These are phyloP conservation scores for Aspergillus mulundensis DNA, from an alignment of 495 filamentous ascomycete genomes.

Conservation along the genomic window DNA sequence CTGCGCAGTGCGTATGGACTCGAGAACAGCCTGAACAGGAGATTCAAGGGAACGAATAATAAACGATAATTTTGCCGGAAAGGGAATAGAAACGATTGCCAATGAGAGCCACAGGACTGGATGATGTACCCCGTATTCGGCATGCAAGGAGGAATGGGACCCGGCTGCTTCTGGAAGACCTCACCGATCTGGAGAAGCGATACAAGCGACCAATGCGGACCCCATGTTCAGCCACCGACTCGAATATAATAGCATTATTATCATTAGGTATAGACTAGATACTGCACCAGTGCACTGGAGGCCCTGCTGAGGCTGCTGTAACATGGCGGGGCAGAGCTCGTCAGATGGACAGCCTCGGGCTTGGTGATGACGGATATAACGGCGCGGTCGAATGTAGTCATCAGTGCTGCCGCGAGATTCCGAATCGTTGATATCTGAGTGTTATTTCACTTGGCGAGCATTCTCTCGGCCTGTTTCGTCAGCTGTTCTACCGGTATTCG, in stretches of 20 bases:
- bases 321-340: not conserved
- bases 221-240: not conserved
- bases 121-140: conserved; percentile 1
- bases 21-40: no score
- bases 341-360: not conserved
- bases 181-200: conserved; percentile 11
- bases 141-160: conserved; percentile 4
- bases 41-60: not conserved
- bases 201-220: not conserved
- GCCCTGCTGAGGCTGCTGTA: not conserved
- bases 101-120: not conserved
- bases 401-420: conserved; percentile 14
- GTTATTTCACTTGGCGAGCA: conserved; percentile 4
- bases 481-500: not conserved
- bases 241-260: not conserved
- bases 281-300: not conserved
- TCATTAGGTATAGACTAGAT: not conserved
- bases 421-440: conserved; percentile 1
- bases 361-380: not conserved
- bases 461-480: not conserved
- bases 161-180: conserved; percentile 11
- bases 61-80: conserved; percentile 3
- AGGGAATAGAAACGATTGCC: conserved; percentile 7
- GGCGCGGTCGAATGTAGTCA: not conserved
- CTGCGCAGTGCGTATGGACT: not conserved